These are phyloP conservation scores for Cocos nucifera DNA, from an alignment of 176 grass and related monocot species.

Conservation along the genomic window DNA sequence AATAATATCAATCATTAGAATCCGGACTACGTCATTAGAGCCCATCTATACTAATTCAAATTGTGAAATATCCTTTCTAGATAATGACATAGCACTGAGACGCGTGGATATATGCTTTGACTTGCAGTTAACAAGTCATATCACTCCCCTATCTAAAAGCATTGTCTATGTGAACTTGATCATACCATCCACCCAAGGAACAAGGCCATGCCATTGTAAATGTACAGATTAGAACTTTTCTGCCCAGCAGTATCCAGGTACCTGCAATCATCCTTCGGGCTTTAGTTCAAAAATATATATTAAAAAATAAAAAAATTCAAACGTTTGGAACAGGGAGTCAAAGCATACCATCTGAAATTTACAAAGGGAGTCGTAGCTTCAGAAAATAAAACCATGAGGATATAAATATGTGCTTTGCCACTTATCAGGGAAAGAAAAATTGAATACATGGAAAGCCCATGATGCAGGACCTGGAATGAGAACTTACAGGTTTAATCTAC, in stretches of 20 bases:
- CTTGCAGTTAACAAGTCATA: no score
- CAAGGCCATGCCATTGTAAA: slow-evolving; percentile 63
- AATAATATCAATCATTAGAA: no score
- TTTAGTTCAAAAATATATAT: no score
- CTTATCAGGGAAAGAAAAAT: slow-evolving; percentile 58
- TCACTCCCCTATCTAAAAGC: no score
- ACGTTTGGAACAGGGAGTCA: not conserved
- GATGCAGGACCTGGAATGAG: slow-evolving; percentile 60
- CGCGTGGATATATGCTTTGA: no score
- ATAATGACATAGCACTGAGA: no score
- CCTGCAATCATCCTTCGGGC: slow-evolving; percentile 24
- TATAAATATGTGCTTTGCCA: slow-evolving; percentile 80
- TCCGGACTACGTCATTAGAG: no score
- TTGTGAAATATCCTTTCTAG: no score
- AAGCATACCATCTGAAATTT: slow-evolving; percentile 77
- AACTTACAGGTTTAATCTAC: slow-evolving; percentile 26
- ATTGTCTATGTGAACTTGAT: not conserved
- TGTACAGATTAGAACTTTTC: slow-evolving; percentile 48
- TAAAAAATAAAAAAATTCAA: not conserved
- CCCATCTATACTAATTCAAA: no score
- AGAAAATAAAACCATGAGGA: slow-evolving; percentile 78
- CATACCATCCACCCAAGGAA: slow-evolving; percentile 87
- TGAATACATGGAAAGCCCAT: slow-evolving; percentile 72
- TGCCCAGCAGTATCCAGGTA: slow-evolving; percentile 64
- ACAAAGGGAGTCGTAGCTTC: slow-evolving; percentile 86